These are phyloP conservation scores for Coniferiporia weirii DNA, from an alignment of 1,284 basidiomycete species.

Conservation along the genomic window DNA sequence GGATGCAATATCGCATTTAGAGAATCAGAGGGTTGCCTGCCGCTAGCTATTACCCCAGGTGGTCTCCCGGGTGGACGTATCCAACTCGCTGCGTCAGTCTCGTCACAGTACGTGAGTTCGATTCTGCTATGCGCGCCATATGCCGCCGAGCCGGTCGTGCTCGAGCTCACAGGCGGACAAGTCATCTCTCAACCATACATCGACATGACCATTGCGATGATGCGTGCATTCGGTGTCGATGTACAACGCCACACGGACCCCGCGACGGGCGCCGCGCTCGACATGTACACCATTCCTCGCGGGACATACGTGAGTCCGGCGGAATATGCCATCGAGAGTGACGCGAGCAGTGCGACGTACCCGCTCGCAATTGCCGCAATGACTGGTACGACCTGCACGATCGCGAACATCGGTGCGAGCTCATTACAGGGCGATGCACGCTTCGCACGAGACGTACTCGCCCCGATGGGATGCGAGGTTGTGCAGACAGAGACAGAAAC, in stretches of 20 bases:
- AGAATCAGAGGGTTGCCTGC: slow-evolving; percentile 82
- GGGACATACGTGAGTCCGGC: slow-evolving; percentile 76
- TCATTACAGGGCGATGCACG: slow-evolving; percentile 95
- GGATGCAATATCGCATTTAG: slow-evolving; percentile 77
- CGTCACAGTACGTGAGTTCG: slow-evolving; percentile 97
- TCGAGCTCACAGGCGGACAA: slow-evolving; percentile 88
- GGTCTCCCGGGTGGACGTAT: slow-evolving; percentile 84
- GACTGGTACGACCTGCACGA: slow-evolving; percentile 91
- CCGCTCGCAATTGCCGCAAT: slow-evolving; percentile 96
- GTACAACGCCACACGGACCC: slow-evolving; percentile 71
- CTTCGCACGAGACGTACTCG: slow-evolving; percentile 90
- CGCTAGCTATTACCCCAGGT: slow-evolving; percentile 80
- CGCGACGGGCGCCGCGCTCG: slow-evolving; percentile 56
- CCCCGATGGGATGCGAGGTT: slow-evolving; percentile 93
- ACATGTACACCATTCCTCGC: slow-evolving; percentile 87
- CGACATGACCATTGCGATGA: slow-evolving; percentile 99
- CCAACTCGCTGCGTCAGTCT: slow-evolving; percentile 89
- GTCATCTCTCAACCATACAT: slow-evolving; percentile 99
- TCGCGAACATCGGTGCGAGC: slow-evolving; percentile 85
- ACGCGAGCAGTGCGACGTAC: slow-evolving; percentile 95
- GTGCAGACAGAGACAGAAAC: slow-evolving; percentile 85
- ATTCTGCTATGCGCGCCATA: slow-evolving; percentile 96
- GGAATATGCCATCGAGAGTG: slow-evolving; percentile 89
- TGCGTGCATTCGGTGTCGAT: slow-evolving; percentile 87
- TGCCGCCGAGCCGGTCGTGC: slow-evolving; percentile 72